Conservation (phyloP, 2,329 filamentous ascomycete genomes). For the Cladosporium colombiae region DNA sequence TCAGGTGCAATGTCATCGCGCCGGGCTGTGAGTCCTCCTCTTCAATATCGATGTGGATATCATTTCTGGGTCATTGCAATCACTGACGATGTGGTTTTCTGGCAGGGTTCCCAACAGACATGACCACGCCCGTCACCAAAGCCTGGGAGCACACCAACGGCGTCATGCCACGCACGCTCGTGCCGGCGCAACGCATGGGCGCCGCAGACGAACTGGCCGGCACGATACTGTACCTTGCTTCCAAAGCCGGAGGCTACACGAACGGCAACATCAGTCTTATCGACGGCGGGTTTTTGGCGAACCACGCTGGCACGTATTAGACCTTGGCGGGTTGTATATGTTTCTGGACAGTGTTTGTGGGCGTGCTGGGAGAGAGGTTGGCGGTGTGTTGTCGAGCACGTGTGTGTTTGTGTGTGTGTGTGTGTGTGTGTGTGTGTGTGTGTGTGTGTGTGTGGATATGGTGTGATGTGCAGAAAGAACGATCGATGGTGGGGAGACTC, state of each 20-base stretch:
- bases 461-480: background rate
- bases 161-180: slow-evolving; percentile 35
- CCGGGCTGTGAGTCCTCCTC: slow-evolving; percentile 45
- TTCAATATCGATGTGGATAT: too few relatives aligned
- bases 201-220: slow-evolving; percentile 50
- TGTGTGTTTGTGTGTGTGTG: background rate
- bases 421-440: background rate
- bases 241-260: slow-evolving; percentile 53
- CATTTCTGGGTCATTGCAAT: too few relatives aligned
- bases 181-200: slow-evolving; percentile 36
- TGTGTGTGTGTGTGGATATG: background rate
- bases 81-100: too few relatives aligned
- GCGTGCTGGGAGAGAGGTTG: background rate
- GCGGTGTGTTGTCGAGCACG: background rate
- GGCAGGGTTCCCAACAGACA: slow-evolving; percentile 45
- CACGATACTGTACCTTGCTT: slow-evolving; percentile 53
- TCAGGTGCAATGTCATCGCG: slow-evolving; percentile 50
- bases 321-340: background rate
- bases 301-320: slow-evolving; percentile 31
- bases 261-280: slow-evolving; percentile 55
- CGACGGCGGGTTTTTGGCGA: slow-evolving; percentile 46
- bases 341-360: background rate
- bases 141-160: slow-evolving; percentile 39
- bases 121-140: slow-evolving; percentile 41
- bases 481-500: background rate